Conservation (phyloP, 306 rosid species). For the Bauhinia variegata region DNA sequence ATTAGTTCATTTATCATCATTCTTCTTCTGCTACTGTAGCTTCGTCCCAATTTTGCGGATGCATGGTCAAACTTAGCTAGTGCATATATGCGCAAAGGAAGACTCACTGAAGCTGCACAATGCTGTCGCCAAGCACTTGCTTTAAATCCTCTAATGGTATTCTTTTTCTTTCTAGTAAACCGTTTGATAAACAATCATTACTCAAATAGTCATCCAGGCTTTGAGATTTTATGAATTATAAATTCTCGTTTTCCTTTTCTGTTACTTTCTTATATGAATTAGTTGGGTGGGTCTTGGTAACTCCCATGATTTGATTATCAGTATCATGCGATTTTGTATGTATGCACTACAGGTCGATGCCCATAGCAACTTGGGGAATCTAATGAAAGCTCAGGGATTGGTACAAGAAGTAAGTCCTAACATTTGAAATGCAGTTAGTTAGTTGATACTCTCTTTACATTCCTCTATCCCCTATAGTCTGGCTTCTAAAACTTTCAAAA, state of each 20-base stretch:
- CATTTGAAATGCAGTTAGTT: conserved; percentile 19
- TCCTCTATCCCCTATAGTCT: conserved; percentile 1
- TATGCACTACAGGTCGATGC: conserved; percentile 46
- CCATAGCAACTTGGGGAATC: conserved; percentile 60
- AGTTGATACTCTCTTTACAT: conserved; percentile 12
- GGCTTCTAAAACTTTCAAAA: conserved; percentile 14
- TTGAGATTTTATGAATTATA: not conserved
- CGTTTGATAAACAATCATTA: conserved; percentile 13
- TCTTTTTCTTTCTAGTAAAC: not conserved
- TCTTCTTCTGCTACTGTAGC: conserved; percentile 55
- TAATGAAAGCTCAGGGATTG: conserved; percentile 58
- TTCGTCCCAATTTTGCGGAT: conserved; percentile 94
- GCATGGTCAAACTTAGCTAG: conserved; percentile 99
- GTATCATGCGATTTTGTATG: conserved; percentile 4
- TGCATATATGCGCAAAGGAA: conserved; percentile 98
- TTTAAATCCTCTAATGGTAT: conserved; percentile 87
- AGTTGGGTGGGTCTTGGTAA: not conserved
- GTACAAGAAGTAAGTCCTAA: no score
- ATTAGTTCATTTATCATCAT: conserved; percentile 18
- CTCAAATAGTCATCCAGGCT: conserved; percentile 14
- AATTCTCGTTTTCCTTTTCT: not conserved
- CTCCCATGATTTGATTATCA: conserved; percentile 1
- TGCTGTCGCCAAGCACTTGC: conserved; percentile 99
- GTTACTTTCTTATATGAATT: not conserved
- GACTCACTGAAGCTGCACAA: conserved; percentile 92